Evolutionary conservation across 345 rosid genomes (phyloP), one percentile per base, ranked within the genome.

Genomic region (Schrenkiella parvula): DNA sequence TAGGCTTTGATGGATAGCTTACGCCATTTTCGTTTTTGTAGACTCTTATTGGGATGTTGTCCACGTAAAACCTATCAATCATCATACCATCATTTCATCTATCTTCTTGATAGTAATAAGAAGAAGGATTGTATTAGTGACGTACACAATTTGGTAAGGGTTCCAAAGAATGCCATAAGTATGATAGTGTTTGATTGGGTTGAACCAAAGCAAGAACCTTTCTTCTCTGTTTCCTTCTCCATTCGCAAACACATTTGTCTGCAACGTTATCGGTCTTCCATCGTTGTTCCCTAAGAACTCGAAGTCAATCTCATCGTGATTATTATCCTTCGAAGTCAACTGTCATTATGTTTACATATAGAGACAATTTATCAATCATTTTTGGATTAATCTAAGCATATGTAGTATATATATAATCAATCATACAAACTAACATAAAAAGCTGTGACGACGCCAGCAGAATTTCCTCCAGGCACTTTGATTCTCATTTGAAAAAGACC

Each of bases 151-250:
- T 35, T 89, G 98, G 65, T 78, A 80, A 56, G 72, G 64, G 73
- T 92, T 92, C 95, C 96, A 92, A 19, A 92, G 90, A 64, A 89
- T 63, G 8, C 56, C 34, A 68, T 92, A 89, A 32, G 67, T 71
- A 56, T 88, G 96, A 62, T 81, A 89, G 34, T 82, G 82, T 4
- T 80, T 70, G 0, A 80, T 72, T 1, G 95, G 95, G 62, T 89
- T 84, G 59, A 92, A 92, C 98, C 89, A 92, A 35, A 92, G 92
- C n/a, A 10, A 5, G 29, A 80, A 37, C 72, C 87, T 79, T 70
- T 92, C 82, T 69, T 92, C 96, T 75, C 86, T 83, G 52, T 82
- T 41, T 34, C 95, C 96, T 7, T 41, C 48, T 18, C 89, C 96
- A 44, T 78, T 66, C 37, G 70, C 72, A 53, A 72, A 88, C 53